These are phyloP conservation scores for Cocos nucifera DNA, from an alignment of 176 grass and related monocot genomes.

Conservation along the genomic window DNA sequence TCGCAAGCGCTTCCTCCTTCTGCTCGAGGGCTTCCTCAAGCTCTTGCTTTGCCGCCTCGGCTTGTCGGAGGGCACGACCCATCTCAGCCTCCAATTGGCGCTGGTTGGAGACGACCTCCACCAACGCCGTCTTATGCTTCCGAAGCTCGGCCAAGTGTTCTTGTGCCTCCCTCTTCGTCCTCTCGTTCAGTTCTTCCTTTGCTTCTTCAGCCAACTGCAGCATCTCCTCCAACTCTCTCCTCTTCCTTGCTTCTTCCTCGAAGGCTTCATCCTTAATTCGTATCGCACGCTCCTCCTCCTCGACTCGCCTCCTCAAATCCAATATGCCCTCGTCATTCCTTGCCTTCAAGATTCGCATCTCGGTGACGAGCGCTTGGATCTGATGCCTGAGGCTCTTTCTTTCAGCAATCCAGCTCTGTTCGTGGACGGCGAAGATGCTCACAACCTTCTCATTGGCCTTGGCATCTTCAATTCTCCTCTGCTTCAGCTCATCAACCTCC, in stretches of 20 bases:
- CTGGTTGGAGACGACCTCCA: constrained; percentile 55
- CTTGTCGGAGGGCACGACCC: constrained; percentile 29
- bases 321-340: constrained; percentile 31
- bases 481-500: constrained; percentile 35
- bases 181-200: constrained; percentile 28
- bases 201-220: constrained; percentile 24
- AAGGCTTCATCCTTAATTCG: constrained; percentile 32
- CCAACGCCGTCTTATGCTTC: constrained; percentile 65
- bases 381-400: constrained; percentile 44
- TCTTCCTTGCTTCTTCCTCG: constrained; percentile 31
- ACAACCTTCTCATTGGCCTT: constrained; percentile 84
- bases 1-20: constrained; percentile 25
- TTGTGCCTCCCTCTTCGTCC: constrained; percentile 19
- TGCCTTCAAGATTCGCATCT: constrained; percentile 30
- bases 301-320: constrained; percentile 30
- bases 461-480: constrained; percentile 48
- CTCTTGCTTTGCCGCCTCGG: constrained; percentile 39
- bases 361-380: constrained; percentile 49
- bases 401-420: constrained; percentile 64
- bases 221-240: constrained; percentile 35
- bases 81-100: constrained; percentile 61
- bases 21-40: constrained; percentile 15
- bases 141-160: constrained; percentile 46
- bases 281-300: constrained; percentile 28
- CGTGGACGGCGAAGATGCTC: constrained; percentile 55